Percentiles rank a stretch among this genome's conserved stretches.
Conservation (phyloP, 2,329 filamentous ascomycete species). For the Nemania diffusa region DNA sequence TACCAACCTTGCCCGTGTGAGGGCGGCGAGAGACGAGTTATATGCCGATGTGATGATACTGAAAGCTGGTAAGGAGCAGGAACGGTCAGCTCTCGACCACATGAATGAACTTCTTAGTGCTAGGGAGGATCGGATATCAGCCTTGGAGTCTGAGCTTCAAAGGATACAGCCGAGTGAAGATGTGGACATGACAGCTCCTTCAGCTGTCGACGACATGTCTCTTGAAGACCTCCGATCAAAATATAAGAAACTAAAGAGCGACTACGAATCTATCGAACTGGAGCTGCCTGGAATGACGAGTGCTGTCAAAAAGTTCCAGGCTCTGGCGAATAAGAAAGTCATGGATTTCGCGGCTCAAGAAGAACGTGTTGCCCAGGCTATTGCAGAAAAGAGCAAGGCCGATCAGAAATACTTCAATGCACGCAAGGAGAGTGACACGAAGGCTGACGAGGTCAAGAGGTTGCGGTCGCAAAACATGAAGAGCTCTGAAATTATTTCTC, state of each 20-base stretch:
- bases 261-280: slow-evolving; percentile 84
- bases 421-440: slow-evolving; percentile 90
- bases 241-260: slow-evolving; percentile 78
- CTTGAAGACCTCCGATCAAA: slow-evolving; percentile 78
- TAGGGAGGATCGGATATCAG: slow-evolving; percentile 81
- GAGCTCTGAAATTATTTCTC: slow-evolving; percentile 91
- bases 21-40: slow-evolving; percentile 85
- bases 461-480: slow-evolving; percentile 86
- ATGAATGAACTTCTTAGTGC: slow-evolving; percentile 83
- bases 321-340: slow-evolving; percentile 86
- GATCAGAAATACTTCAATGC: slow-evolving; percentile 98
- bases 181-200: slow-evolving; percentile 56
- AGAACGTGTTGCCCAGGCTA: slow-evolving; percentile 77
- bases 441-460: slow-evolving; percentile 81
- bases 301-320: slow-evolving; percentile 90
- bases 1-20: slow-evolving; percentile 84
- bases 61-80: slow-evolving; percentile 82
- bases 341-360: slow-evolving; percentile 79
- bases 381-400: slow-evolving; percentile 92
- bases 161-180: slow-evolving; percentile 68
- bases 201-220: slow-evolving; percentile 68
- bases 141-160: slow-evolving; percentile 84
- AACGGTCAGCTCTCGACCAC: slow-evolving; percentile 74
- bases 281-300: slow-evolving; percentile 90
- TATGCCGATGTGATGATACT: slow-evolving; percentile 82